These are phyloP conservation scores for Schizosaccharomyces octosporus DNA, from an alignment of 805 yeast genomes.

Conservation along the genomic window DNA sequence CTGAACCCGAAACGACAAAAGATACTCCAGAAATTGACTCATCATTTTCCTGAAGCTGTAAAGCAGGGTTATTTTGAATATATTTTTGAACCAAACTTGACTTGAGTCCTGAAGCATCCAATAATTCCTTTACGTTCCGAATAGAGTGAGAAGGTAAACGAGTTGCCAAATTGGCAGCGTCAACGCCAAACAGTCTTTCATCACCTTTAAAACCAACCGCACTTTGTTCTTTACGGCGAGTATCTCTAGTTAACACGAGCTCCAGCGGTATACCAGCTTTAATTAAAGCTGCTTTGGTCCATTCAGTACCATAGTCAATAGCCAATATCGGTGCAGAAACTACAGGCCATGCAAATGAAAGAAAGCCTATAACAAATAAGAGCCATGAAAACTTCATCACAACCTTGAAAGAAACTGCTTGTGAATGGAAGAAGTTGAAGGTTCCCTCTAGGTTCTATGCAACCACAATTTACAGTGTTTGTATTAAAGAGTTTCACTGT, in stretches of 20 bases:
- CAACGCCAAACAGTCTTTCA: conserved; percentile 7
- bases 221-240: conserved; percentile 69
- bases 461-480: no score
- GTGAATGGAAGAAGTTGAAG: no score
- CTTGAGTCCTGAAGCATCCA: conserved; percentile 29
- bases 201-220: conserved; percentile 40
- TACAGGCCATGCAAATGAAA: background rate
- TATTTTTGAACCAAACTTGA: conserved; percentile 26
- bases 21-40: conserved; percentile 28
- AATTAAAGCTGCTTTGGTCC: conserved; percentile 61
- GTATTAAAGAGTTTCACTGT: no score
- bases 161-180: conserved; percentile 27
- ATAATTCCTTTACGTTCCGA: conserved; percentile 38
- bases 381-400: background rate
- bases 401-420: background rate
- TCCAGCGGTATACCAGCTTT: conserved; percentile 84
- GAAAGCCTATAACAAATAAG: background rate
- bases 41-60: conserved; percentile 19
- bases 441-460: no score
- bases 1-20: conserved; percentile 23
- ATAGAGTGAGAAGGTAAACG: conserved; percentile 51
- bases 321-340: conserved; percentile 46
- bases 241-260: conserved; percentile 66
- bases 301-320: conserved; percentile 71
- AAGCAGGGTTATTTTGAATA: conserved; percentile 33